phyloP scores from a whole-genome alignment of 805 yeast genomes.

The Scheffersomyces ergatensis region DNA sequence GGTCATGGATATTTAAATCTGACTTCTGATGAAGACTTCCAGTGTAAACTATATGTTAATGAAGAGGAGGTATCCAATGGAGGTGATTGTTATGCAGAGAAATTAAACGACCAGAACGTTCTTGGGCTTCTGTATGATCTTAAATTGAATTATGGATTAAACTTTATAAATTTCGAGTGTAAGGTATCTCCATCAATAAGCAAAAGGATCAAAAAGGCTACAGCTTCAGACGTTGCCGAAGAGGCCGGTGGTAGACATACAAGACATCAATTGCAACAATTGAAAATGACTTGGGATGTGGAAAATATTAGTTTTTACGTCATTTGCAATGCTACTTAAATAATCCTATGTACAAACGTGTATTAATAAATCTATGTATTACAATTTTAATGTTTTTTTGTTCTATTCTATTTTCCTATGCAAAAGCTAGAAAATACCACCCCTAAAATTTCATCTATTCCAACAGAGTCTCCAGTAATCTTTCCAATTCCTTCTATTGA shows the following conservation, averaged over 20 bases:
- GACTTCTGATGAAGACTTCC: slow-evolving; percentile 40
- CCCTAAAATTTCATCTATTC: slow-evolving; percentile 86
- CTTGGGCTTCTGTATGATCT: slow-evolving; percentile 34
- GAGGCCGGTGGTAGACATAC: slow-evolving; percentile 41
- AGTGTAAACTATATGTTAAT: slow-evolving; percentile 35
- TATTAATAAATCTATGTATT: slow-evolving; percentile 2
- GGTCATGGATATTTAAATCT: slow-evolving; percentile 30
- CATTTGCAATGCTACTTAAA: slow-evolving; percentile 23
- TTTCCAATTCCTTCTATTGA: slow-evolving; percentile 88
- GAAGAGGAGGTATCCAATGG: slow-evolving; percentile 35
- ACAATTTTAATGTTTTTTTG: no score
- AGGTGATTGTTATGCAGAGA: slow-evolving; percentile 30
- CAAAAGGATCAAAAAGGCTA: slow-evolving; percentile 29
- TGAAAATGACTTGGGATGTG: slow-evolving; percentile 45
- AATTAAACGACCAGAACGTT: slow-evolving; percentile 13
- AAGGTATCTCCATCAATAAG: slow-evolving; percentile 39
- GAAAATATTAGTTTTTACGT: slow-evolving; percentile 36
- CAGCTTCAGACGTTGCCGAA: slow-evolving; percentile 16
- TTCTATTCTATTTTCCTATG: slow-evolving; percentile 68
- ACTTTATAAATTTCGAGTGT: slow-evolving; percentile 38
- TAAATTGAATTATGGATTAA: slow-evolving; percentile 39
- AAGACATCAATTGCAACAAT: slow-evolving; percentile 43
- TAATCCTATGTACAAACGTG: neutral
- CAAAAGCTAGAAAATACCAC: slow-evolving; percentile 91
- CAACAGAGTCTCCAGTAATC: slow-evolving; percentile 86